Evolutionary conservation across 2,329 filamentous ascomycete genomes (phyloP).

Genomic region (Ascochyta rabiei): DNA sequence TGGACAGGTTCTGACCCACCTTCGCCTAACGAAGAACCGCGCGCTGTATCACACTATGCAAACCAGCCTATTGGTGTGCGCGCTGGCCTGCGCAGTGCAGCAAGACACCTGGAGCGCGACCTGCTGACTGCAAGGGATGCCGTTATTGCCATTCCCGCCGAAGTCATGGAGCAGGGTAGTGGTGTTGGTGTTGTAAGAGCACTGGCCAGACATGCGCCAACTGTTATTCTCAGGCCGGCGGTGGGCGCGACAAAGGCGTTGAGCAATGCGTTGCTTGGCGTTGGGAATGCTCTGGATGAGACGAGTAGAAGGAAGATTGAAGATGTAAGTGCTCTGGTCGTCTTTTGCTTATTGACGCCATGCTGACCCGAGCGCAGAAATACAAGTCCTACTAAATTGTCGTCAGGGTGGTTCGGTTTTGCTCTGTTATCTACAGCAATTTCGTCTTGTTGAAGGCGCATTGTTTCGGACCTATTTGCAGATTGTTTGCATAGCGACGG

Average conservation of each 20-base stretch:
- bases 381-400: constrained; percentile 36
- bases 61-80: constrained; percentile 90
- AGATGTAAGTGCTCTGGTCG: constrained; percentile 70
- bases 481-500: constrained; percentile 25
- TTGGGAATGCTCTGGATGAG: constrained; percentile 88
- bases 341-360: background rate
- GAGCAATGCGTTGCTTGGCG: constrained; percentile 87
- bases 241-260: constrained; percentile 90
- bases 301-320: constrained; percentile 80
- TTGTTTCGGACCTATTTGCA: constrained; percentile 2
- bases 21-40: constrained; percentile 70
- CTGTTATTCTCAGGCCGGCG: constrained; percentile 86
- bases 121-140: constrained; percentile 86
- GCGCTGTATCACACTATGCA: constrained; percentile 88
- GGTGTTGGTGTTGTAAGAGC: constrained; percentile 81
- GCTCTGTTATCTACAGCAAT: no score
- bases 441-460: background rate
- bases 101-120: constrained; percentile 82
- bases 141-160: constrained; percentile 90
- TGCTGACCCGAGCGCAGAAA: constrained; percentile 28
- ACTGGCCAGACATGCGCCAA: constrained; percentile 83
- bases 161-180: constrained; percentile 84
- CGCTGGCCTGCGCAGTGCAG: constrained; percentile 83
- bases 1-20: constrained; percentile 64
- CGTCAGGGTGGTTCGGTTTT: no score